These are phyloP conservation scores for Tulasnella sp. DNA, from an alignment of 768 basidiomycete genomes.

Conservation along the genomic window DNA sequence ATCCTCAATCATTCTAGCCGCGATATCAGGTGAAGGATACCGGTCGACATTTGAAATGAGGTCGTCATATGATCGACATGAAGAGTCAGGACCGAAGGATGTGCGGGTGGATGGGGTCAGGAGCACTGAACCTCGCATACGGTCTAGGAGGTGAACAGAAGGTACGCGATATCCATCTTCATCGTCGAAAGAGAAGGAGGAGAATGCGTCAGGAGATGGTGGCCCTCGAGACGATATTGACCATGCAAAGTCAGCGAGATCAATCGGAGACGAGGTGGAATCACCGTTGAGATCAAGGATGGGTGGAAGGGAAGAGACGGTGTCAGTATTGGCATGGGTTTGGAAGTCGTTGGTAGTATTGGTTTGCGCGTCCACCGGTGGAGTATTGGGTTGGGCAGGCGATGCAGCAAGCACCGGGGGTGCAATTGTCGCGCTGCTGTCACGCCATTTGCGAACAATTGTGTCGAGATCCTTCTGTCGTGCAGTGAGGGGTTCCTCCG, in stretches of 20 bases:
- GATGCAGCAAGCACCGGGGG: conserved; percentile 35
- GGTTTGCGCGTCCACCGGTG: no score
- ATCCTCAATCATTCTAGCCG: conserved; percentile 43
- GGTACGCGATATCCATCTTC: conserved; percentile 26
- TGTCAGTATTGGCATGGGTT: background rate
- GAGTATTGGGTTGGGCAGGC: conserved; percentile 8
- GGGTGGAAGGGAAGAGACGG: background rate
- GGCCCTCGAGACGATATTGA: conserved; percentile 61
- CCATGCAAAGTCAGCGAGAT: conserved; percentile 56
- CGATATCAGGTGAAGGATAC: conserved; percentile 45
- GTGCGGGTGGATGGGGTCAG: conserved; percentile 18
- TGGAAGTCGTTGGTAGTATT: no score
- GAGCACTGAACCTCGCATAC: conserved; percentile 32
- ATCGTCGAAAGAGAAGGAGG: conserved; percentile 9
- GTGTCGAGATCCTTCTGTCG: conserved; percentile 39
- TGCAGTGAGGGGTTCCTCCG: conserved; percentile 32
- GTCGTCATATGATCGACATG: conserved; percentile 11
- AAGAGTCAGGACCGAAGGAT: conserved; percentile 18
- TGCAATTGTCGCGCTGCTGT: conserved; percentile 34
- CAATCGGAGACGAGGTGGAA: conserved; percentile 32
- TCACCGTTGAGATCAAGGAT: background rate
- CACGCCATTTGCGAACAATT: conserved; percentile 56
- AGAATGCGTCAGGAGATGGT: conserved; percentile 30
- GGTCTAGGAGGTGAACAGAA: conserved; percentile 46
- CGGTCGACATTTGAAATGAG: conserved; percentile 20